Conservation (phyloP, 345 rosid species). For the Eucalyptus pumila region DNA sequence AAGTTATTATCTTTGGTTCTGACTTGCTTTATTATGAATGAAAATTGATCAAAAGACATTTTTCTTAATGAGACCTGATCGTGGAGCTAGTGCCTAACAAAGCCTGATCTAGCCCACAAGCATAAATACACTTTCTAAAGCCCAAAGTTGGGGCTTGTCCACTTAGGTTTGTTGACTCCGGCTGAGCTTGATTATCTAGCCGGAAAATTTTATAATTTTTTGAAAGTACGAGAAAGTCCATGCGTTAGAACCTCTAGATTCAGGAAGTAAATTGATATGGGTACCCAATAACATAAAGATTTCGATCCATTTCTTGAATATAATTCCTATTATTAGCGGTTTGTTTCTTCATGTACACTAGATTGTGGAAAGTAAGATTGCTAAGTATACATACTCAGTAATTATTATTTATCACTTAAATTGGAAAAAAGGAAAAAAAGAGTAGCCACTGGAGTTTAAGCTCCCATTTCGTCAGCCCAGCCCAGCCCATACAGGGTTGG, state of each 20-base stretch:
- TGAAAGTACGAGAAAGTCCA: not conserved
- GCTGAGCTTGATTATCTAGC: not conserved
- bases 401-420: not conserved
- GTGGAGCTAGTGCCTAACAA: not conserved
- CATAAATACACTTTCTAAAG: not conserved
- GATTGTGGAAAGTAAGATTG: not conserved
- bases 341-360: not conserved
- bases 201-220: not conserved
- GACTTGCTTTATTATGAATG: not conserved
- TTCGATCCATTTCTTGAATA: not conserved
- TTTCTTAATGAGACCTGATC: not conserved
- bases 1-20: not conserved
- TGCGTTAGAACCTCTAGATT: rapidly evolving
- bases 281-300: not conserved
- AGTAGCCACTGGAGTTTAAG: not conserved
- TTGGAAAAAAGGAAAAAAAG: not conserved
- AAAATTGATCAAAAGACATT: not conserved
- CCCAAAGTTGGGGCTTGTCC: not conserved
- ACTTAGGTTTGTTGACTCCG: not conserved
- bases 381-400: not conserved
- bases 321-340: not conserved
- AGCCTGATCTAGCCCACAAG: not conserved
- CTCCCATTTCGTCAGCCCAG: not conserved
- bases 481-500: not conserved
- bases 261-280: not conserved